phyloP scores from a whole-genome alignment of 2,329 filamentous ascomycete species.

The Diplodia intermedia region DNA sequence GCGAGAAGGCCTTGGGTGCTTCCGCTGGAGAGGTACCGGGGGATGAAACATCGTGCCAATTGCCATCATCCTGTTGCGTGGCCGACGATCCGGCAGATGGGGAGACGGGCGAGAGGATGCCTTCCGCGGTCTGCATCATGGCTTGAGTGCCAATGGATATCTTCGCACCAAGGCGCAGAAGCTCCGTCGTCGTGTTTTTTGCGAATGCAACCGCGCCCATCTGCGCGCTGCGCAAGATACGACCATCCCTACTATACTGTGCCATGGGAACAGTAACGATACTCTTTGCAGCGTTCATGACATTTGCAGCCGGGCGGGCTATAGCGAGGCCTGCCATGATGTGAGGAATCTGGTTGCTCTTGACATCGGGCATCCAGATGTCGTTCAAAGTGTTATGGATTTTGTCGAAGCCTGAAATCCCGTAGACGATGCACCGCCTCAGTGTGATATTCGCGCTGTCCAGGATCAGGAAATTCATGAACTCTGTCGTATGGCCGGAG shows the following conservation, averaged over 20 bases:
- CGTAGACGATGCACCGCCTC: slow-evolving; percentile 89
- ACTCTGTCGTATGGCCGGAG: slow-evolving; percentile 93
- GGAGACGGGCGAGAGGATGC: slow-evolving; percentile 63
- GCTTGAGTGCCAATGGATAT: slow-evolving; percentile 93
- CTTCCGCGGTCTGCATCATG: slow-evolving; percentile 88
- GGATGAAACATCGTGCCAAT: slow-evolving; percentile 65
- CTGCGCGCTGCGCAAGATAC: slow-evolving; percentile 87
- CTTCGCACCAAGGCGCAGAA: slow-evolving; percentile 94
- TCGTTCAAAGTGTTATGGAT: slow-evolving; percentile 90
- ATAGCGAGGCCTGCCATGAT: slow-evolving; percentile 89
- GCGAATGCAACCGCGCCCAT: slow-evolving; percentile 91
- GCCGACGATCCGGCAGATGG: slow-evolving; percentile 30
- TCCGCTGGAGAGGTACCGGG: slow-evolving; percentile 55
- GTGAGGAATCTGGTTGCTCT: slow-evolving; percentile 83
- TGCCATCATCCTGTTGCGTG: slow-evolving; percentile 37
- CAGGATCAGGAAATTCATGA: slow-evolving; percentile 97
- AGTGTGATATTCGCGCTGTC: slow-evolving; percentile 88
- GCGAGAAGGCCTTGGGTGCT: slow-evolving; percentile 79
- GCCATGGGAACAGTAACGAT: slow-evolving; percentile 87
- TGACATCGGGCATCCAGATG: slow-evolving; percentile 95
- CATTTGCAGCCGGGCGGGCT: slow-evolving; percentile 88
- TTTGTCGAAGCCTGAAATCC: slow-evolving; percentile 87
- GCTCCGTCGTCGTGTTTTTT: slow-evolving; percentile 88
- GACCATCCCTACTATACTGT: slow-evolving; percentile 93
- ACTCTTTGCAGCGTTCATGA: slow-evolving; percentile 84